Evolutionary conservation across 2,329 filamentous ascomycete genomes (phyloP), one percentile per base, ranked within the genome.

Genomic region (Aspergillus pseudoterreus): DNA sequence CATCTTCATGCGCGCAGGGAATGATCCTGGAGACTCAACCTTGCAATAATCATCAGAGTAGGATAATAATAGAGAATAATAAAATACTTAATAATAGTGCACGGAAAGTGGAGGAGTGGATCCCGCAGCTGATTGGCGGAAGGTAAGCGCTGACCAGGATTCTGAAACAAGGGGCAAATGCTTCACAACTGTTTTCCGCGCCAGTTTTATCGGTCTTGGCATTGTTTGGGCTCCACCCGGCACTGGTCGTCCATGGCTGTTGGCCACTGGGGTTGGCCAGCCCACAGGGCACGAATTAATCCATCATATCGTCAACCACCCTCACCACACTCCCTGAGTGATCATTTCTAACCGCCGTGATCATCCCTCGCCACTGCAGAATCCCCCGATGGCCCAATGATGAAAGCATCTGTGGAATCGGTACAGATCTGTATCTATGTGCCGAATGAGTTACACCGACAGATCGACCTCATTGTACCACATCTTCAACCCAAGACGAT

Each of bases 151-250:
- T 63, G 60, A 64, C 59, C 51, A 33, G 32, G 43, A 55, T 22
- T 57, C 58, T 68, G 66, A 70, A 70, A 69, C 66, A 57, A 60
- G 55, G 59, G 57, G 65, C 60, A 57, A 62, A 61, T 68, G 65
- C 65, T 68, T 69, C 63, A 68, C 50, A 51, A 55, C 58, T 60
- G 57, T 64, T 51, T 56, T 60, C 62, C 59, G 64, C 63, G 64
- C 63, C 63, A 67, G 66, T 68, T 69, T 69, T 60, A 60, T 61
- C 57, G 57, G 54, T 32, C 57, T 61, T 61, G 59, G 59, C 56
- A 52, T 53, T 50, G 52, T 54, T 58, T 52, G 47, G 45, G 50
- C 21, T 50, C 53, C 47, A 54, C 51, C 30, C 15, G 15, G 14
- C 35, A n/a, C 35, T 38, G 14, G 35, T 38, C 14, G 14, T 14